Evolutionary conservation across 2,329 filamentous ascomycete genomes (phyloP).

Genomic region (Phoma herbarum): DNA sequence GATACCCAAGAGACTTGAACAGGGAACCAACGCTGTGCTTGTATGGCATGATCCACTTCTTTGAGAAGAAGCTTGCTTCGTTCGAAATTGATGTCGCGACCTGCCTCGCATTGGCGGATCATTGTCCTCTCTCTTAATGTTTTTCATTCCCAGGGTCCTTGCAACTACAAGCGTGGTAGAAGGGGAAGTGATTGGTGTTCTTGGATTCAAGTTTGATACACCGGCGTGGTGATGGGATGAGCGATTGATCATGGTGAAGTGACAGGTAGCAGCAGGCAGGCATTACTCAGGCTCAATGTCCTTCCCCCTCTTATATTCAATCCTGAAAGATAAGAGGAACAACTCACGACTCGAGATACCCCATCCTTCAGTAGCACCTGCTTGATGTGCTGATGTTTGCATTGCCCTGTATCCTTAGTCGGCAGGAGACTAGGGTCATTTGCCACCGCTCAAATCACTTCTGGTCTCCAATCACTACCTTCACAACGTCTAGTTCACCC

Average conservation of each 20-base stretch:
- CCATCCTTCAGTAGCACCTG: background rate
- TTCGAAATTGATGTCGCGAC: slow-evolving; percentile 22
- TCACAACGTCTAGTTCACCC: background rate
- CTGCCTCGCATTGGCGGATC: slow-evolving; percentile 28
- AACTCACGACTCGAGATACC: slow-evolving; percentile 14
- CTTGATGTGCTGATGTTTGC: background rate
- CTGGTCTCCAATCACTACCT: slow-evolving; percentile 5
- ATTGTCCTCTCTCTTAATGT: slow-evolving; percentile 30
- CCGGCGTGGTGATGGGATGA: slow-evolving; percentile 10
- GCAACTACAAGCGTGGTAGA: slow-evolving; percentile 28
- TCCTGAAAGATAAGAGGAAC: slow-evolving; percentile 21
- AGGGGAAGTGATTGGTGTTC: slow-evolving; percentile 24
- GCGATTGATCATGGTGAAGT: slow-evolving; percentile 21
- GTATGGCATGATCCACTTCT: slow-evolving; percentile 25
- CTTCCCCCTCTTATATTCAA: slow-evolving; percentile 23
- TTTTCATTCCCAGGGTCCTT: slow-evolving; percentile 27
- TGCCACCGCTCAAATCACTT: background rate
- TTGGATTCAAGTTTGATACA: slow-evolving; percentile 16
- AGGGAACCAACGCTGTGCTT: slow-evolving; percentile 24
- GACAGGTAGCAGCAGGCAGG: slow-evolving; percentile 14
- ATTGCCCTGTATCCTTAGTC: background rate
- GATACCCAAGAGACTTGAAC: slow-evolving; percentile 12
- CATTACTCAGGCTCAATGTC: slow-evolving; percentile 9
- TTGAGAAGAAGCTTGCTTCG: slow-evolving; percentile 24
- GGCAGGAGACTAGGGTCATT: slow-evolving; percentile 7